A percentile compares a stretch with the other conserved stretches of the same genome.
These are phyloP conservation scores for Botrytis medusae DNA, from an alignment of 2,329 filamentous ascomycete genomes.

Conservation along the genomic window DNA sequence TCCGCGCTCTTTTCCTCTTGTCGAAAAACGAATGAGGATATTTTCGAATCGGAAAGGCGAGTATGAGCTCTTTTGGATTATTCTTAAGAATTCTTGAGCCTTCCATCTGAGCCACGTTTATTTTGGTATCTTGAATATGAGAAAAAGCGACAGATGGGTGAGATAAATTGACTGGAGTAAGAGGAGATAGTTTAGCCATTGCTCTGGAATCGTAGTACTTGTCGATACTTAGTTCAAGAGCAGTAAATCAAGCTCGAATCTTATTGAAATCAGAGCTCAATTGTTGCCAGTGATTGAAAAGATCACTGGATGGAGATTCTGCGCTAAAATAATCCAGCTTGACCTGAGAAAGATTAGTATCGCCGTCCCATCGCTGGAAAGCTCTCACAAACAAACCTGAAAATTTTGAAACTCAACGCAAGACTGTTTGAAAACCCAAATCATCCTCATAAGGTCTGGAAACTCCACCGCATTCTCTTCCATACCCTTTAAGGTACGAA, in stretches of 20 bases:
- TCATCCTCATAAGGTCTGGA: not conserved
- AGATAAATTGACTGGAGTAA: not conserved
- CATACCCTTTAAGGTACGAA: not conserved
- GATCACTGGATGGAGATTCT: not conserved
- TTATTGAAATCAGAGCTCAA: not conserved
- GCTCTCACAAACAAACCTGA: not conserved
- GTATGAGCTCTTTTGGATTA: not conserved
- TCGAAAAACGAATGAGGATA: not conserved
- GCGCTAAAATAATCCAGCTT: conserved; percentile 2
- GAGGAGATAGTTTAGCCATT: not conserved
- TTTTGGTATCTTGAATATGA: not conserved
- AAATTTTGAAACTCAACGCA: not conserved
- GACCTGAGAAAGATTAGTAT: not conserved
- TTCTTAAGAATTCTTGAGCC: not conserved
- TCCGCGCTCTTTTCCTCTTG: not conserved
- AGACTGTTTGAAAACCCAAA: not conserved
- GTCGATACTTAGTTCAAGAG: not conserved
- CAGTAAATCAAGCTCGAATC: not conserved
- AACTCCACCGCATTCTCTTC: not conserved
- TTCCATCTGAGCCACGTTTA: not conserved
- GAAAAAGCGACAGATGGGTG: not conserved
- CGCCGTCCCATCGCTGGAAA: not conserved
- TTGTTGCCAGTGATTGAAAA: not conserved
- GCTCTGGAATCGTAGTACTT: not conserved
- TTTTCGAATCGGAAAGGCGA: not conserved